Conservation (phyloP, 768 basidiomycete genomes). For the Cubamyces lactineus region DNA sequence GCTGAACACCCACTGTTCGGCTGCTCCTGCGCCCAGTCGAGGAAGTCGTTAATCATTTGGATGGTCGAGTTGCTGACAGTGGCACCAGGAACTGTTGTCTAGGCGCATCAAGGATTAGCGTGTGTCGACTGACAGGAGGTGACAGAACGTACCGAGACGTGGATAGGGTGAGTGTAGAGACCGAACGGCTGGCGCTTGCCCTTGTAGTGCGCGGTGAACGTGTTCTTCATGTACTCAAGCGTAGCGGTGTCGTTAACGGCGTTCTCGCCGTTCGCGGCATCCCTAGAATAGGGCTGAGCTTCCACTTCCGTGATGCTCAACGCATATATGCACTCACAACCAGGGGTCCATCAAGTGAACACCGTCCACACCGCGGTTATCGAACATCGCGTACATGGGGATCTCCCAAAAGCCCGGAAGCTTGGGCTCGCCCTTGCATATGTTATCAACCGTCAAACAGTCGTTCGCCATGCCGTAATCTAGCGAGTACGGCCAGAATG, state of each 20-base stretch:
- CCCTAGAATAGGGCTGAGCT: conserved; percentile 37
- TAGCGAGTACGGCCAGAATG: conserved; percentile 83
- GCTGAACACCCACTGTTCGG: conserved; percentile 50
- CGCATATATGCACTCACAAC: conserved; percentile 51
- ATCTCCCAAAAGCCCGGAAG: conserved; percentile 84
- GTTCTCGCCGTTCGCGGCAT: conserved; percentile 55
- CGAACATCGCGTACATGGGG: conserved; percentile 83
- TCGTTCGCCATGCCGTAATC: conserved; percentile 82
- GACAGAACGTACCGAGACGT: conserved; percentile 54
- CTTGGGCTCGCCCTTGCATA: conserved; percentile 71
- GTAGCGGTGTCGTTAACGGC: conserved; percentile 63
- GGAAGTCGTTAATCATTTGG: conserved; percentile 75
- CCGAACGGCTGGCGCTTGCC: conserved; percentile 79
- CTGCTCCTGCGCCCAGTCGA: conserved; percentile 81
- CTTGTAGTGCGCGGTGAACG: conserved; percentile 75
- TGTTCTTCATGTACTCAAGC: conserved; percentile 70
- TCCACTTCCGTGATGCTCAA: background rate
- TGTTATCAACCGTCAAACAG: conserved; percentile 56
- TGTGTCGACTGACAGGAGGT: background rate
- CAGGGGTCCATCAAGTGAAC: conserved; percentile 84
- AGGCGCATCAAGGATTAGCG: background rate
- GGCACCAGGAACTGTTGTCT: conserved; percentile 63
- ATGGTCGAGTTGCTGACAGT: conserved; percentile 55
- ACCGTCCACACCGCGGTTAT: conserved; percentile 54
- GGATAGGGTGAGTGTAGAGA: conserved; percentile 81